Evolutionary conservation across 441 rosid genomes (phyloP).

Genomic region (Francoa sonchifolia): DNA sequence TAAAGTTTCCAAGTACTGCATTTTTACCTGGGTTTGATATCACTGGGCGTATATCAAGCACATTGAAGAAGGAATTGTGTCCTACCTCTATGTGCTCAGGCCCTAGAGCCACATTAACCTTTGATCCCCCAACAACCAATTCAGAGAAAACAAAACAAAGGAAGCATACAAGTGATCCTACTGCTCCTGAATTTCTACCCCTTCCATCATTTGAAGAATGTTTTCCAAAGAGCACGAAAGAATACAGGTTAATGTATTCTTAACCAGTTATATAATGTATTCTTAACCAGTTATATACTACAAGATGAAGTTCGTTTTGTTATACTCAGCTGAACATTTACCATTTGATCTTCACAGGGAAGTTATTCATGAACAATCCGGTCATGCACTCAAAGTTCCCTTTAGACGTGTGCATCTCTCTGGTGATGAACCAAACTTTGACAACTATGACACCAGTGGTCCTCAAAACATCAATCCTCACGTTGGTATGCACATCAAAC

Average conservation of each 20-base stretch:
- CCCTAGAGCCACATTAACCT: slow-evolving; percentile 55
- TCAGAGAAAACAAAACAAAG: slow-evolving; percentile 37
- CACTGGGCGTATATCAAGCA: slow-evolving; percentile 24
- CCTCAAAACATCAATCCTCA: slow-evolving; percentile 71
- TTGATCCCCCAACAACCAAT: slow-evolving; percentile 53
- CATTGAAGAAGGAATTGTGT: slow-evolving; percentile 25
- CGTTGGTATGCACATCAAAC: slow-evolving; percentile 28
- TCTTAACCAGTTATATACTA: neutral
- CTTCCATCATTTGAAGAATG: slow-evolving; percentile 86
- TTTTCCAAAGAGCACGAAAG: slow-evolving; percentile 85
- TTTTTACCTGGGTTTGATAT: slow-evolving; percentile 50
- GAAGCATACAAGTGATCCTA: slow-evolving; percentile 71
- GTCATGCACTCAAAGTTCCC: slow-evolving; percentile 77
- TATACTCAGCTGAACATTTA: neutral
- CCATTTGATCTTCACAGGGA: slow-evolving; percentile 37
- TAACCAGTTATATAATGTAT: neutral
- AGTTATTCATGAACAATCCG: slow-evolving; percentile 62
- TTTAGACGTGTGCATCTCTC: slow-evolving; percentile 70
- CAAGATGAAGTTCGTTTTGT: neutral
- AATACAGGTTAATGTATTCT: slow-evolving; percentile 29
- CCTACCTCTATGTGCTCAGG: slow-evolving; percentile 12
- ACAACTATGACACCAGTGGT: slow-evolving; percentile 89
- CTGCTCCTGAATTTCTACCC: slow-evolving; percentile 75
- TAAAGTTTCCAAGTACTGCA: slow-evolving; percentile 34
- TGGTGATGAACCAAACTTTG: slow-evolving; percentile 75